phyloP scores from a whole-genome alignment of 257 asterid genomes.

The Plectranthus barbatus region DNA sequence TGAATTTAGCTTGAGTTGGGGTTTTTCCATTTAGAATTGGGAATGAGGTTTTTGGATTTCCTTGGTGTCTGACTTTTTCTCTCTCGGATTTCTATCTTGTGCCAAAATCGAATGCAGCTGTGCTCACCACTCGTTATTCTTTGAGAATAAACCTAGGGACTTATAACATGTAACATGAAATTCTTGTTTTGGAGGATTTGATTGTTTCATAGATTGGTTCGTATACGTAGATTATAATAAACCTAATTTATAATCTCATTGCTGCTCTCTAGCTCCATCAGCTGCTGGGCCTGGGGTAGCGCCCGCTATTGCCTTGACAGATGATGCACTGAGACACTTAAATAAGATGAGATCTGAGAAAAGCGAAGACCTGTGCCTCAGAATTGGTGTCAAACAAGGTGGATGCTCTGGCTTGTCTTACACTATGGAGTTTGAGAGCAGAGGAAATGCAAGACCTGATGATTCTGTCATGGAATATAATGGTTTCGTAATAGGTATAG shows the following conservation, averaged over 20 bases:
- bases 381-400: conserved; percentile 97
- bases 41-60: background rate
- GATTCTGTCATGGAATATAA: conserved; percentile 80
- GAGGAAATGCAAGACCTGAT: conserved; percentile 64
- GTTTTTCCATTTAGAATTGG: background rate
- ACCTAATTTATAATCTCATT: background rate
- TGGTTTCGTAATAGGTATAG: conserved; percentile 74
- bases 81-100: background rate
- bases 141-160: background rate
- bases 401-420: conserved; percentile 98
- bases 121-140: background rate
- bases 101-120: too few relatives aligned
- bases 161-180: background rate
- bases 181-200: background rate
- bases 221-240: background rate
- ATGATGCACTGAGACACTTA: conserved; percentile 68
- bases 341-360: conserved; percentile 62
- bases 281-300: conserved; percentile 54
- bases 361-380: conserved; percentile 62
- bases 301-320: conserved; percentile 79
- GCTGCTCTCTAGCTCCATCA: conserved; percentile 45
- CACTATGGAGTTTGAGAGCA: conserved; percentile 88
- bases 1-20: background rate
- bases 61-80: background rate
- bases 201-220: background rate